Conservation (phyloP, 2,329 filamentous ascomycete genomes). For the Apiospora pterosperma region DNA sequence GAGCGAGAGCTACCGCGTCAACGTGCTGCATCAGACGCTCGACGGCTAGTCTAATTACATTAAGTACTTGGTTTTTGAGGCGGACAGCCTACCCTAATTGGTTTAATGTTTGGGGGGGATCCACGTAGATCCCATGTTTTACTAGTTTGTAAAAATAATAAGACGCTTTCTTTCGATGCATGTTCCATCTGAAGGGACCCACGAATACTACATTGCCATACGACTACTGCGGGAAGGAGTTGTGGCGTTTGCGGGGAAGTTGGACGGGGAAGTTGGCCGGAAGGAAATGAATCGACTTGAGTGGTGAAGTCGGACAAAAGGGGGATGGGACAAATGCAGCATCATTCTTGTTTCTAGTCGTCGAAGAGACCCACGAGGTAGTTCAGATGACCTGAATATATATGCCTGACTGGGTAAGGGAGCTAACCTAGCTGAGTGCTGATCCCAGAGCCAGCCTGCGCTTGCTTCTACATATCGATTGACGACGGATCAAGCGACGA, state of each 20-base stretch:
- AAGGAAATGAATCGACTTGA: neutral
- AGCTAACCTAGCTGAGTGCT: neutral
- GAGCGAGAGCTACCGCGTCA: constrained; percentile 50
- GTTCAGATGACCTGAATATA: constrained; percentile 1
- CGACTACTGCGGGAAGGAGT: neutral
- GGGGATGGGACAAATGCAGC: neutral
- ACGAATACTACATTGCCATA: neutral
- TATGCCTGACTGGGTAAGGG: neutral
- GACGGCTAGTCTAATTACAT: constrained; percentile 20
- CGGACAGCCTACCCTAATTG: neutral
- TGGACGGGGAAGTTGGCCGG: neutral
- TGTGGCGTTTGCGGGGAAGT: constrained; percentile 1
- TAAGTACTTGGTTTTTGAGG: neutral
- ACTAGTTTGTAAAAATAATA: neutral
- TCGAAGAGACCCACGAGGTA: neutral
- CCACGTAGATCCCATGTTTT: neutral
- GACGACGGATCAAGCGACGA: no score
- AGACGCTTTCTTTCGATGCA: neutral
- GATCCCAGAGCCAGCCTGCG: neutral
- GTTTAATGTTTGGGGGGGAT: neutral
- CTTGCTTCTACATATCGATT: neutral
- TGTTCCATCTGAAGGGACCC: neutral
- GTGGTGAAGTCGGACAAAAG: neutral
- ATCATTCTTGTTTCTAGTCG: neutral
- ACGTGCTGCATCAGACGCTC: constrained; percentile 47